These are phyloP conservation scores for Fusarium stilboides DNA, from an alignment of 2,329 filamentous ascomycete species.

Conservation along the genomic window DNA sequence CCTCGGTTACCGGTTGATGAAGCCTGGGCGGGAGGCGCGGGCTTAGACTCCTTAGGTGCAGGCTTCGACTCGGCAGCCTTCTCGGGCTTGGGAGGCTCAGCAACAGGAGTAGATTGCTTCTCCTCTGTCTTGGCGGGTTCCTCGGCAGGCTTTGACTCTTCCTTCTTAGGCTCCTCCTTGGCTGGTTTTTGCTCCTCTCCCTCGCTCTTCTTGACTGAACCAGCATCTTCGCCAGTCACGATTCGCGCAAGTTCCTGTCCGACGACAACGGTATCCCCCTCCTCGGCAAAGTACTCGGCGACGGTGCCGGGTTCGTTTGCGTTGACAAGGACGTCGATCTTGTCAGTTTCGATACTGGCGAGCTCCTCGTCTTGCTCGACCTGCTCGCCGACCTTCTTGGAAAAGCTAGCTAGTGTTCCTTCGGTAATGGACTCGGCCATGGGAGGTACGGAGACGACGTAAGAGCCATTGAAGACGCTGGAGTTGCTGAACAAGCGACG, in stretches of 20 bases:
- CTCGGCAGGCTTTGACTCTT: slow-evolving; percentile 36
- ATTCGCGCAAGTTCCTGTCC: slow-evolving; percentile 52
- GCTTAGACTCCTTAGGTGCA: slow-evolving; percentile 33
- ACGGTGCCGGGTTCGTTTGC: slow-evolving; percentile 48
- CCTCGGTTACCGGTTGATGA: slow-evolving; percentile 28
- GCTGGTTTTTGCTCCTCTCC: slow-evolving; percentile 36
- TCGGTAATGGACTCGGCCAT: slow-evolving; percentile 55
- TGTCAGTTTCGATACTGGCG: slow-evolving; percentile 55
- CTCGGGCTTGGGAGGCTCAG: slow-evolving; percentile 32
- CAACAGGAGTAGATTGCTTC: slow-evolving; percentile 34
- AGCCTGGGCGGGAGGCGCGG: slow-evolving; percentile 21
- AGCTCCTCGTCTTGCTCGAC: slow-evolving; percentile 53
- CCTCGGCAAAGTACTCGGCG: slow-evolving; percentile 51
- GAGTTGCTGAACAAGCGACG: slow-evolving; percentile 46
- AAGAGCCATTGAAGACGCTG: slow-evolving; percentile 39
- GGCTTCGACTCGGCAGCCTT: slow-evolving; percentile 41
- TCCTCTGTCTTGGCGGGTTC: slow-evolving; percentile 36
- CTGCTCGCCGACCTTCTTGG: slow-evolving; percentile 51
- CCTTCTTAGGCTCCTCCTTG: slow-evolving; percentile 40
- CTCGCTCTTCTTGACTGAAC: slow-evolving; percentile 37
- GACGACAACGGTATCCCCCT: slow-evolving; percentile 54
- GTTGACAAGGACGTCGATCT: slow-evolving; percentile 53
- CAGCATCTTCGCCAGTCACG: slow-evolving; percentile 47
- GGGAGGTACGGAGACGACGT: slow-evolving; percentile 50
- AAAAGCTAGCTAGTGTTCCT: slow-evolving; percentile 48